Conservation (phyloP, 768 basidiomycete species). For the Amanita subjunquillea region DNA sequence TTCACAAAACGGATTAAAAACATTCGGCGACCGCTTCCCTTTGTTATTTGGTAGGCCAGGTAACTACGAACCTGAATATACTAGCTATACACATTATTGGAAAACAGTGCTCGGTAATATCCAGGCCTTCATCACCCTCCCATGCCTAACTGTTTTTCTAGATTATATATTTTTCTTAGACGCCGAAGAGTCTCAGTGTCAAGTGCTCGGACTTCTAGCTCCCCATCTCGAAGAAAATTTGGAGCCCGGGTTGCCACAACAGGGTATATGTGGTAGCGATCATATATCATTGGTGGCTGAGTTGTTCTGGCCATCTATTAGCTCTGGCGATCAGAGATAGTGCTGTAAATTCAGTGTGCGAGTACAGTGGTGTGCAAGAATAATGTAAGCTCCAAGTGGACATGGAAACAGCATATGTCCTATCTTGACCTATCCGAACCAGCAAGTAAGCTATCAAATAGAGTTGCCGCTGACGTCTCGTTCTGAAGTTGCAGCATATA, state of each 20-base stretch:
- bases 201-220: conserved; percentile 44
- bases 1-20: conserved; percentile 16
- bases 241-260: conserved; percentile 67
- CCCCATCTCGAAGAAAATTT: conserved; percentile 53
- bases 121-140: neutral
- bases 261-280: conserved; percentile 75
- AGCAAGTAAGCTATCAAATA: conserved; percentile 80
- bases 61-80: conserved; percentile 70
- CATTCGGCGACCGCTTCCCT: conserved; percentile 41
- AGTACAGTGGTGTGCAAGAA: neutral
- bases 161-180: conserved; percentile 86
- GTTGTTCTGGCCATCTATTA: conserved; percentile 23
- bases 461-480: conserved; percentile 72
- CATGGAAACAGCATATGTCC: neutral
- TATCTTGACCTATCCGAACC: conserved; percentile 65
- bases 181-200: conserved; percentile 21
- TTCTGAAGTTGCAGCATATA: conserved; percentile 97
- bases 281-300: conserved; percentile 75
- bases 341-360: neutral
- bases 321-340: conserved; percentile 6
- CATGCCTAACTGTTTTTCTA: conserved; percentile 17
- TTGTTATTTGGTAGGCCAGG: conserved; percentile 37
- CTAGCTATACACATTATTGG: conserved; percentile 86
- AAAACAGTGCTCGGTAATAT: conserved; percentile 65
- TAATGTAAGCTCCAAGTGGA: neutral